Evolutionary conservation across 805 yeast genomes (phyloP), one percentile per base, ranked within the genome.

Genomic region (Maudiozyma turicensis): DNA sequence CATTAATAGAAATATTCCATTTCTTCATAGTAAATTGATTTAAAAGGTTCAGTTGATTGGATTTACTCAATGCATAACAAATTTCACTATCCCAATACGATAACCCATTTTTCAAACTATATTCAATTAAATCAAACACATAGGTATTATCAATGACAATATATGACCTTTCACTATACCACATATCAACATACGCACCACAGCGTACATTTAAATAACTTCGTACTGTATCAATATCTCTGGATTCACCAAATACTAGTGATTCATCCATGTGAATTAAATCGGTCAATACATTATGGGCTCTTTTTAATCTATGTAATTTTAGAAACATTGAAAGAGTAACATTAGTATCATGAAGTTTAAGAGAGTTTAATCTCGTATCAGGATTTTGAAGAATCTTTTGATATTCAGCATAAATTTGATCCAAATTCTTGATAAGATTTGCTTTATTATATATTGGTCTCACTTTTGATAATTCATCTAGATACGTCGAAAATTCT

Each of bases 191-290:
- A 43, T 56, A 44, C 5, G 64, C 59, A 33, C 67, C 67, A 50
- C 66, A 61, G n/a, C 58, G 46, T 42, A 63, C 44, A 39, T 57
- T 54, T 39, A 62, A 48, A 45, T 55, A 58, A 37, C 58, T 55
- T 1, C 50, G 42, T 9, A 60, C 50, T 6, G 60, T 57, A 1
- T 50, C 40, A 14, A 52, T 40, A 47, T 60, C 61, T 5, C 49
- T 47, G 28, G 45, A 44, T 26, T 45, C 48, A 15, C 43, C 42
- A 28, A 20, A n/a, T 3, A 47, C 13, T 7, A 47, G 13, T 2
- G 35, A 30, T 13, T 34, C 31, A 8, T 54, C 50, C 14, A 48
- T 50, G 11, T 47, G 44, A 3, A 62, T 37, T 20, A 62, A 48
- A 30, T 45, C 54, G 6, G 50, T 46, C 8, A 62, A 45, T 8